Base-by-base conservation (phyloP, 2,329 filamentous ascomycete genomes). In the Botrytis deweyae region DNA sequence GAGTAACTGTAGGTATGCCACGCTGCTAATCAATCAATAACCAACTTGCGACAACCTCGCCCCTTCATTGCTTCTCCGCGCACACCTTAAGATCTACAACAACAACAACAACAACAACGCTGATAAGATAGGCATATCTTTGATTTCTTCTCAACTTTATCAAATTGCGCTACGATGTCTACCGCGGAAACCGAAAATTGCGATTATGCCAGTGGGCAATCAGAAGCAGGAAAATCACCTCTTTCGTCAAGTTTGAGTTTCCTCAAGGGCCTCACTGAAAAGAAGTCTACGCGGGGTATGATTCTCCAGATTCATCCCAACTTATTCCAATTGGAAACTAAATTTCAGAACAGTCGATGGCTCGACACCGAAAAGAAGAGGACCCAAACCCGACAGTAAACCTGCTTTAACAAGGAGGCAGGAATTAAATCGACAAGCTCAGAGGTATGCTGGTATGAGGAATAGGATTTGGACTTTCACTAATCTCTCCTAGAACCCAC, bases 321-420 rank as follows among this genome's bases (percentile, higher is more conserved):
- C 33, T 44, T 58, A 14, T 52, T 25, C 8, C 36, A 18, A 14
- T 38, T 22, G 25, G 40, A 29, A 7, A 42, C 62, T 74, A 78
- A 72, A 77, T 61, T 68, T 46, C 58, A 29, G 36, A 38, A 72
- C 58, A 76, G 74, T 74, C 92, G 95, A 97, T 85, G 95, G 94
- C 64, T 92, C 96, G 80, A 87, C 92, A 14, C 90, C 93, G 4
- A 99, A 98, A 84, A 90, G 93, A 77, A 90, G 96, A 82, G 96
- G 96, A 1, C 96, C 96, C 0, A 98, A 98, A 82, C 96, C 96
- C 33, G 96, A 98, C 82, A 97, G 93, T 85, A 98, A 97, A 81
- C 96, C 96, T 29, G 95, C 96, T 63, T 85, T 97, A 79, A 98
- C 95, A 33, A 88, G 95, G 76, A 90, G 95, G 76, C 96, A 98